These are phyloP conservation scores for Aspergillus intermedius DNA, from an alignment of 2,329 filamentous ascomycete species.

Conservation along the genomic window DNA sequence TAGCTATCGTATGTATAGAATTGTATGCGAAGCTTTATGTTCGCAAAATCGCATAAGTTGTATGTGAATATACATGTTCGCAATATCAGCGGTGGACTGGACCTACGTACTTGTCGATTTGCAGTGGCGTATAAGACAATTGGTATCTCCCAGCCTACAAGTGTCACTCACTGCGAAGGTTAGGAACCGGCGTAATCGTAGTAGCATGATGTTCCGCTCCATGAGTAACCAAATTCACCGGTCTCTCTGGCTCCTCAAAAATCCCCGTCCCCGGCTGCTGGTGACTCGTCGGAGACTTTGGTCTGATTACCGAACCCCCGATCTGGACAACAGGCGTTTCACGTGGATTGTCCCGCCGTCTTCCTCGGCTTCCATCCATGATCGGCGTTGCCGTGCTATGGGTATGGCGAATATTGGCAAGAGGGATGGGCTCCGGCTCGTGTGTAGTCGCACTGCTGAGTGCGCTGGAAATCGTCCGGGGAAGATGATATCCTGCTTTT, in stretches of 20 bases:
- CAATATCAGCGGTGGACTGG: background rate
- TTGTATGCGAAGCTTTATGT: background rate
- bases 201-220: background rate
- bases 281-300: slow-evolving; percentile 12
- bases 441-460: slow-evolving; percentile 37
- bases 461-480: slow-evolving; percentile 39
- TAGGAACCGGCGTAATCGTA: background rate
- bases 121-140: background rate
- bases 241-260: slow-evolving; percentile 26
- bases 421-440: slow-evolving; percentile 24
- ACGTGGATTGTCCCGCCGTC: slow-evolving; percentile 17
- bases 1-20: no score
- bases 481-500: slow-evolving; percentile 43
- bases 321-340: slow-evolving; percentile 20
- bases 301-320: slow-evolving; percentile 19
- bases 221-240: slow-evolving; percentile 23
- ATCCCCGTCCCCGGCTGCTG: slow-evolving; percentile 15
- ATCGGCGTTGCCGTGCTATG: slow-evolving; percentile 29
- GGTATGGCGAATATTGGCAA: slow-evolving; percentile 20
- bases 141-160: background rate
- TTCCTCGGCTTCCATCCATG: slow-evolving; percentile 15
- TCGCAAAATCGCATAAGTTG: background rate
- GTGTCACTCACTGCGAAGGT: background rate
- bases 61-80: background rate
- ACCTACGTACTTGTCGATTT: background rate